Conservation (phyloP, 2,329 filamentous ascomycete species). For the Pestalotiopsis sp. region DNA sequence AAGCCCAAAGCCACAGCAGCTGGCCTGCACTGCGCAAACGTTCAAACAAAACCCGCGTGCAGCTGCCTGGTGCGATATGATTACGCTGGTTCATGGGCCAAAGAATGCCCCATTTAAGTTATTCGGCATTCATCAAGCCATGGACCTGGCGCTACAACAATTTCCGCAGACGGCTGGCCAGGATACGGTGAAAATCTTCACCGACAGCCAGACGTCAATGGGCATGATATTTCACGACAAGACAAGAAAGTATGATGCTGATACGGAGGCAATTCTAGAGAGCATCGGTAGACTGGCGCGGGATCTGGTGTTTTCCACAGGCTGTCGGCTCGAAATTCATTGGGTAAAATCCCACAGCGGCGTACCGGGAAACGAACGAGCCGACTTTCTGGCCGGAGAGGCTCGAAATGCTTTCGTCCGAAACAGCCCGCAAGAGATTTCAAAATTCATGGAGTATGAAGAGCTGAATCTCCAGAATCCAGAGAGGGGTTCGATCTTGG, state of each 20-base stretch:
- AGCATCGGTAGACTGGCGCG: neutral
- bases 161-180: neutral
- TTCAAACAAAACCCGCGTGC: neutral
- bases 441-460: too few species aligned
- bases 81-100: neutral
- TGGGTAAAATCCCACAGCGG: neutral
- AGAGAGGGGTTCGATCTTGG: too few species aligned
- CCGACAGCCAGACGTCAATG: neutral
- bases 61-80: neutral
- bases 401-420: neutral
- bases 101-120: neutral
- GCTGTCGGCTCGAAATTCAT: neutral
- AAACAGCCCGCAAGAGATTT: too few species aligned
- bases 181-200: neutral
- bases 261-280: neutral
- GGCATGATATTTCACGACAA: neutral
- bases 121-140: neutral
- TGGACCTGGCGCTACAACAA: neutral
- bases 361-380: neutral
- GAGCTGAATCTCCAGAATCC: too few species aligned
- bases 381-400: neutral
- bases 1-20: neutral
- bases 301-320: neutral
- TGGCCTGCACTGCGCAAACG: neutral
- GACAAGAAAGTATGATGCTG: neutral